phyloP scores from a whole-genome alignment of 495 filamentous ascomycete genomes.

The Penicillium salamii region DNA sequence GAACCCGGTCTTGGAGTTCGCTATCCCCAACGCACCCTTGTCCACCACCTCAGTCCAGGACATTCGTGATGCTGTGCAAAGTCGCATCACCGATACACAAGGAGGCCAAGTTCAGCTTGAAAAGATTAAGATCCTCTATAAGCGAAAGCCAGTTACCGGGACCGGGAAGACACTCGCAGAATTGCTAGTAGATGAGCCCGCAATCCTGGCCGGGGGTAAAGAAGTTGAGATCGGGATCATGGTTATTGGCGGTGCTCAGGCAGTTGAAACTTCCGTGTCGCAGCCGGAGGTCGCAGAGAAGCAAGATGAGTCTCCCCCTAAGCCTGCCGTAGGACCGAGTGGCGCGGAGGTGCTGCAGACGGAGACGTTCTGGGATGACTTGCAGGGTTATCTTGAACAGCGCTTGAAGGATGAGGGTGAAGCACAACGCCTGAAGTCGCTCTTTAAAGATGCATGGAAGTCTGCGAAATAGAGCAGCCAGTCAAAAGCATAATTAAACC shows the following conservation, averaged over 20 bases:
- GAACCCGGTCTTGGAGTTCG: slow-evolving; percentile 63
- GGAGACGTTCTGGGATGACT: slow-evolving; percentile 83
- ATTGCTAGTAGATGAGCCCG: slow-evolving; percentile 44
- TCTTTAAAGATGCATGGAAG: slow-evolving; percentile 71
- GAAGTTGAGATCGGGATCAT: slow-evolving; percentile 76
- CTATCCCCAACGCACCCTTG: slow-evolving; percentile 55
- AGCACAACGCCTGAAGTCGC: slow-evolving; percentile 58
- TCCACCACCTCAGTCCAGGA: slow-evolving; percentile 66
- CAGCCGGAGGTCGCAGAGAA: slow-evolving; percentile 32
- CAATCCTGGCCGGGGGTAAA: slow-evolving; percentile 35
- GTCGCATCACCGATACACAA: slow-evolving; percentile 39
- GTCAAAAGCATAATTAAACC: neutral
- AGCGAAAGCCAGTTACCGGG: slow-evolving; percentile 78
- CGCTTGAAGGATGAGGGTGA: slow-evolving; percentile 69
- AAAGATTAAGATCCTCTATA: slow-evolving; percentile 79
- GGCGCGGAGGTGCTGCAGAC: slow-evolving; percentile 59
- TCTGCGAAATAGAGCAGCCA: slow-evolving; percentile 10
- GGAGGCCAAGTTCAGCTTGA: slow-evolving; percentile 43
- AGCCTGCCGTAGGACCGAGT: slow-evolving; percentile 52
- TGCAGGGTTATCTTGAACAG: slow-evolving; percentile 76
- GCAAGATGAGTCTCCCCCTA: slow-evolving; percentile 30
- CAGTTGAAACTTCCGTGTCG: slow-evolving; percentile 23
- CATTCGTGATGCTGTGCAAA: slow-evolving; percentile 61
- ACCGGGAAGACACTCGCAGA: slow-evolving; percentile 50
- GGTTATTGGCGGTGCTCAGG: slow-evolving; percentile 66